Evolutionary conservation across 1,139 yeast species (phyloP), one percentile per base, ranked within the genome.

Genomic region (Candida buenavistaensis): DNA sequence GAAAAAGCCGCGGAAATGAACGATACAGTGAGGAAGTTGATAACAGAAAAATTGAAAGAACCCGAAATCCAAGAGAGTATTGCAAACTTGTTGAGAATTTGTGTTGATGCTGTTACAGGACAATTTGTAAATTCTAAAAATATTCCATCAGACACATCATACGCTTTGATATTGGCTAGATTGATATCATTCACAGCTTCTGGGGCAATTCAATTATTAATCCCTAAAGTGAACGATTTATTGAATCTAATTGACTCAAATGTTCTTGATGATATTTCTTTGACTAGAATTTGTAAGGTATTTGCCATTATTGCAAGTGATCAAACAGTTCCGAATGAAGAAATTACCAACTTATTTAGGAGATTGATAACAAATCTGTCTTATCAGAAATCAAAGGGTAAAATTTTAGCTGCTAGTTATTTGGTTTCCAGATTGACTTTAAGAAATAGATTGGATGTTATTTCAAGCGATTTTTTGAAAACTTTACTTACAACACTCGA

Each of bases 1-100:
- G 89, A 82, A n/a, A 84, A 80, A 37, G 87, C 94, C 0, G 39
- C 85, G 5, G 82, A 78, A 32, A 64, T 74, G 26, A 95, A 88
- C 50, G 68, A 67, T 2, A 53, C 50, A 1, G 86, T 85, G 1
- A 61, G 78, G 23, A 28, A 39, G 0, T 51, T 64, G 3, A 55
- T 82, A 5, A 44, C 49, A 9, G 30, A 40, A 1, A 59, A 65
- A 26, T 55, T 69, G 20, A 32, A 31, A 1, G 20, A 23, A 1
- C 37, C 32, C 1, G 55, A 51, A 28, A 33, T 41, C 2, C 47
- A 45, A 13, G 43, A 43, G 8, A 33, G 40, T 8, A 21, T 57
- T 1, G 54, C 54, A 30, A 46, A 39, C 11, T 26, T 36, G 3
- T 43, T 66, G 28, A 36, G 32, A 1, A 43, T 66, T 8, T 48